Conservation (phyloP, 495 filamentous ascomycete species). For the Echria macrotheca region DNA sequence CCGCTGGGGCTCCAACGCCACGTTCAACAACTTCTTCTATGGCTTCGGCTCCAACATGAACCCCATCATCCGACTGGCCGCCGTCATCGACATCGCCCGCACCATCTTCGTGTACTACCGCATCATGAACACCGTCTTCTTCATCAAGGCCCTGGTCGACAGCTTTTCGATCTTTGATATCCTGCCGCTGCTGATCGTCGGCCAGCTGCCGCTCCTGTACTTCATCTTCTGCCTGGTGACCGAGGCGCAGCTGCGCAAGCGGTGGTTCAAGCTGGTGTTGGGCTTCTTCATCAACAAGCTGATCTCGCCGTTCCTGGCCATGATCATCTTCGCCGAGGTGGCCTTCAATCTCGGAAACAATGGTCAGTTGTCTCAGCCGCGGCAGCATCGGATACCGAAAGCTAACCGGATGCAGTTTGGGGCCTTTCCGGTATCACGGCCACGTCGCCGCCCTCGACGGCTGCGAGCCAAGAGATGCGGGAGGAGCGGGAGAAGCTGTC, state of each 20-base stretch:
- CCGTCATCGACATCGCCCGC: constrained; percentile 1
- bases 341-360: not conserved
- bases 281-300: constrained; percentile 6
- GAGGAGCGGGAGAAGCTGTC: not conserved
- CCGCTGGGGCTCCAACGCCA: constrained; percentile 7
- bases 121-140: constrained; percentile 9
- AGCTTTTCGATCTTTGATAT: not conserved
- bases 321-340: constrained; percentile 1
- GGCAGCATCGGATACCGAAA: not conserved
- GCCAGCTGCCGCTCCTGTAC: constrained; percentile 1
- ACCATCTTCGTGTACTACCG: constrained; percentile 4
- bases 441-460: not conserved
- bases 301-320: constrained; percentile 1
- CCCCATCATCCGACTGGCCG: constrained; percentile 3
- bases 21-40: constrained; percentile 9
- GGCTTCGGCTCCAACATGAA: not conserved
- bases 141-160: constrained; percentile 8
- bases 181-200: constrained; percentile 6
- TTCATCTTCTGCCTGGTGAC: not conserved
- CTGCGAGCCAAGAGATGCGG: not conserved
- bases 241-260: not conserved
- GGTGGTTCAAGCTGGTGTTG: not conserved
- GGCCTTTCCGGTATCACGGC: not conserved
- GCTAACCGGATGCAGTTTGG: not conserved
- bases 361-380: not conserved